Base-by-base conservation (phyloP, 371 early-diverging fungal species). In the Quaeritorhiza haematococci region DNA sequence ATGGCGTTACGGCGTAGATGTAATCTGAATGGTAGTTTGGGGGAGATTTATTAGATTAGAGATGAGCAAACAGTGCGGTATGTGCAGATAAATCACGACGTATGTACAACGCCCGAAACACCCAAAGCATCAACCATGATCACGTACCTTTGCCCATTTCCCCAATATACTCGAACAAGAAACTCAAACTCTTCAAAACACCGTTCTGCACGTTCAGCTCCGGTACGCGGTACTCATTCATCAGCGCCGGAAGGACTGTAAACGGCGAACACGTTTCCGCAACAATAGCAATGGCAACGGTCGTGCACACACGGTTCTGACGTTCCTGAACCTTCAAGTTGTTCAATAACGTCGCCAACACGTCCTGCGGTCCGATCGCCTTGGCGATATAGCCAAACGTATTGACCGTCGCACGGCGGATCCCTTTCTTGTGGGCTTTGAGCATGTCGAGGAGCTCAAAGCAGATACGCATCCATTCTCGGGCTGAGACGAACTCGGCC, bases 391-490 rank as follows among this genome's bases (percentile, higher is more conserved):
- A 94, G 55, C 97, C 98, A 72, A 98, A 94, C 0, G 96, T 98
- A 73, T 89, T 93, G 64, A 96, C 92, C 10, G 95, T 89, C 0
- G 95, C 94, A 55, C 96, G 87, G 29, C 97, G 90, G 66, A 94
- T 96, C 35, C 90, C 91, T 76, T 90, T 95, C 66, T 90, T 90
- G 77, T 93, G 94, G 0, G 98, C 95, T 65, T 94, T 93, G 46
- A 98, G 78, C 72, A 94, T 81, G 68, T 97, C 99, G 42, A 97
- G 77, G 42, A 98, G 74, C 68, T 95, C 97, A 64, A 97, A 97
- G 61, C 96, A 96, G 58, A 94, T 94, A 53, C 99, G 89, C 95
- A 98, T 95, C 98, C 98, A 98, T 76, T 98, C 99, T 63, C 94
- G 85, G 3, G 96, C 91, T 59, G 88, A 85, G n/a, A 98, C 96